Percentiles rank a stretch among this genome's conserved stretches.
These are phyloP conservation scores for Alternaria sp. DNA, from an alignment of 2,329 filamentous ascomycete genomes.

Conservation along the genomic window DNA sequence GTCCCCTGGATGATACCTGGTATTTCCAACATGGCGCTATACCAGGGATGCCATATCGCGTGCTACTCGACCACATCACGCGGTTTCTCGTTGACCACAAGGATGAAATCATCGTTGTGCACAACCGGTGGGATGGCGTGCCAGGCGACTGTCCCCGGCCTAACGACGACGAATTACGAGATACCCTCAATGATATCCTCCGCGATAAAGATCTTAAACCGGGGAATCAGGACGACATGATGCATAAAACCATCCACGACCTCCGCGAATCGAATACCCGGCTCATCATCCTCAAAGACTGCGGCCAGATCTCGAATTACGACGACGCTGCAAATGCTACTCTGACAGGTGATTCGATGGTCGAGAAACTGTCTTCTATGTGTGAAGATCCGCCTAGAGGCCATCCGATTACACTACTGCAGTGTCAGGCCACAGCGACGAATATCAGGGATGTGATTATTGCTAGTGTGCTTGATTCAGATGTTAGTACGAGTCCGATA, in stretches of 20 bases:
- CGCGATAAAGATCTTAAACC: slow-evolving; percentile 21
- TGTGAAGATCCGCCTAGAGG: slow-evolving; percentile 22
- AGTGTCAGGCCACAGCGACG: slow-evolving; percentile 61
- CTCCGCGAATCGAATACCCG: slow-evolving; percentile 33
- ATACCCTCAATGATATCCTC: slow-evolving; percentile 47
- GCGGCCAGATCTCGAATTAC: slow-evolving; percentile 40
- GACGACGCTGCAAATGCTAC: slow-evolving; percentile 43
- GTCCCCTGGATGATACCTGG: slow-evolving; percentile 52
- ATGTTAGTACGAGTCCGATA: slow-evolving; percentile 54
- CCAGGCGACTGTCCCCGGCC: slow-evolving; percentile 55
- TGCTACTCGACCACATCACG: slow-evolving; percentile 52
- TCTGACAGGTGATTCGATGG: slow-evolving; percentile 37
- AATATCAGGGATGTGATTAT: slow-evolving; percentile 57
- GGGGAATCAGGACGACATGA: slow-evolving; percentile 38
- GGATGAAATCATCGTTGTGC: slow-evolving; percentile 58
- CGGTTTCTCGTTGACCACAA: slow-evolving; percentile 51
- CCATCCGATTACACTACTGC: slow-evolving; percentile 39
- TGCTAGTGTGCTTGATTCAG: slow-evolving; percentile 54
- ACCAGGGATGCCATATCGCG: slow-evolving; percentile 57
- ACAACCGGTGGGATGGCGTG: slow-evolving; percentile 59
- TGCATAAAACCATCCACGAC: slow-evolving; percentile 27
- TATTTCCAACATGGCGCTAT: slow-evolving; percentile 61
- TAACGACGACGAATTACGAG: slow-evolving; percentile 49
- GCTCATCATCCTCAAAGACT: slow-evolving; percentile 34
- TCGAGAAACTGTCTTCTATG: slow-evolving; percentile 33